Conservation (phyloP, 139 green algal genomes). For the Chlorella ohadii region DNA sequence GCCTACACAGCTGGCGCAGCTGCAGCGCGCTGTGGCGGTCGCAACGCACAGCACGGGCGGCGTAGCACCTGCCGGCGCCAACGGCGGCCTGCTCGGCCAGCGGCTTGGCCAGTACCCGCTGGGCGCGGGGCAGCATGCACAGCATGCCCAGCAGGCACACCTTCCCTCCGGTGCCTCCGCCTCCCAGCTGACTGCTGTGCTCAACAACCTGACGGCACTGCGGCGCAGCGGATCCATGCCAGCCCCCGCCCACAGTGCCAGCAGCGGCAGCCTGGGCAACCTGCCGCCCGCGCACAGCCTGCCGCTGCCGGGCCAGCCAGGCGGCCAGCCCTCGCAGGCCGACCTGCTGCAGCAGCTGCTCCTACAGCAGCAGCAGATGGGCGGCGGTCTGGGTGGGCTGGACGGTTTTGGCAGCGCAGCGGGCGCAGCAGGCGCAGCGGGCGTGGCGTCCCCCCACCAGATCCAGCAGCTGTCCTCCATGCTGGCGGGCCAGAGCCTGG, state of each 20-base stretch:
- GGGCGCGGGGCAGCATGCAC: neutral
- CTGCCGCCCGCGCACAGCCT: neutral
- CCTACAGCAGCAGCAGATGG: slow-evolving; percentile 6
- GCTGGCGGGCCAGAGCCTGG: slow-evolving; percentile 33
- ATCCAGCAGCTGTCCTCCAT: slow-evolving; percentile 26
- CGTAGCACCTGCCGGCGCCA: neutral
- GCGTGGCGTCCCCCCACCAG: neutral
- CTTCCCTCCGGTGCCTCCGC: slow-evolving; percentile 17
- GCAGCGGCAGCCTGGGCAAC: neutral
- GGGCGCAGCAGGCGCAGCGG: neutral
- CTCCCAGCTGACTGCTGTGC: slow-evolving; percentile 37
- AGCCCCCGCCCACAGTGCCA: neutral
- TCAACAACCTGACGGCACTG: slow-evolving; percentile 42
- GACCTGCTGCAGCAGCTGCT: slow-evolving; percentile 17
- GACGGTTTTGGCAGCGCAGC: slow-evolving; percentile 10
- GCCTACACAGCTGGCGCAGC: neutral
- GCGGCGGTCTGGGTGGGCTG: neutral
- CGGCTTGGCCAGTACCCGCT: slow-evolving; percentile 24
- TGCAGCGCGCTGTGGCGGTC: neutral
- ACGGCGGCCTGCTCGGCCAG: slow-evolving; percentile 10
- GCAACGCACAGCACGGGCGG: neutral
- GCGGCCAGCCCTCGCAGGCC: neutral
- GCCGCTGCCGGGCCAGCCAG: neutral
- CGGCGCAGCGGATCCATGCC: slow-evolving; percentile 20
- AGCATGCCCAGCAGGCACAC: slow-evolving; percentile 1